Evolutionary conservation across 2,329 filamentous ascomycete genomes (phyloP).

Genomic region (Claviceps africana): DNA sequence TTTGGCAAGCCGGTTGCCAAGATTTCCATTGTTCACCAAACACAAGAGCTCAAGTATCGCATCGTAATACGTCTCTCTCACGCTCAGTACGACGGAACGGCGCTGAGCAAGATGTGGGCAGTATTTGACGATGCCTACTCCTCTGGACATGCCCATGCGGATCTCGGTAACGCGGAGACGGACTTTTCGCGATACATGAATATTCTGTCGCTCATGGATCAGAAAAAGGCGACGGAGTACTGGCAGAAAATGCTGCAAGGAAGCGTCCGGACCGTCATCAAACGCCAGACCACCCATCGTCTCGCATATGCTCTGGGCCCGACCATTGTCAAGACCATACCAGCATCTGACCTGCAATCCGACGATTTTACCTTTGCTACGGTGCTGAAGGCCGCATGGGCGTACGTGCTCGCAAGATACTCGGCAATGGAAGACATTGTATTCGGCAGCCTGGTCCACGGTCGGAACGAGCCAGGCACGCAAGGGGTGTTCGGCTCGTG

Average conservation of each 20-base stretch:
- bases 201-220: neutral
- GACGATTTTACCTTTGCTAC: slow-evolving; percentile 1
- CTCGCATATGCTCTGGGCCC: slow-evolving; percentile 1
- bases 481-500: slow-evolving; percentile 1
- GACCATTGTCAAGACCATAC: neutral
- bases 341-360: neutral
- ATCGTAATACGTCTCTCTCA: slow-evolving; percentile 2
- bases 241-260: slow-evolving; percentile 1
- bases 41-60: neutral
- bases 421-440: slow-evolving; percentile 1
- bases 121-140: neutral
- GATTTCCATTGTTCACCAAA: neutral
- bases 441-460: slow-evolving; percentile 1
- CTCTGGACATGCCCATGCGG: neutral
- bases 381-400: neutral
- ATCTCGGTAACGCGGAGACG: neutral
- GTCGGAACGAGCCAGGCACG: slow-evolving; percentile 3
- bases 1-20: neutral
- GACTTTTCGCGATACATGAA: neutral
- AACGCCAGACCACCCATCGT: slow-evolving; percentile 1
- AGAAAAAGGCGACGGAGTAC: neutral
- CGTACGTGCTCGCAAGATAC: neutral
- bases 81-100: slow-evolving; percentile 3
- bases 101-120: slow-evolving; percentile 2
- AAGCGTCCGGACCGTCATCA: neutral